phyloP scores from a whole-genome alignment of 495 filamentous ascomycete species.

The Talaromyces proteolyticus region DNA sequence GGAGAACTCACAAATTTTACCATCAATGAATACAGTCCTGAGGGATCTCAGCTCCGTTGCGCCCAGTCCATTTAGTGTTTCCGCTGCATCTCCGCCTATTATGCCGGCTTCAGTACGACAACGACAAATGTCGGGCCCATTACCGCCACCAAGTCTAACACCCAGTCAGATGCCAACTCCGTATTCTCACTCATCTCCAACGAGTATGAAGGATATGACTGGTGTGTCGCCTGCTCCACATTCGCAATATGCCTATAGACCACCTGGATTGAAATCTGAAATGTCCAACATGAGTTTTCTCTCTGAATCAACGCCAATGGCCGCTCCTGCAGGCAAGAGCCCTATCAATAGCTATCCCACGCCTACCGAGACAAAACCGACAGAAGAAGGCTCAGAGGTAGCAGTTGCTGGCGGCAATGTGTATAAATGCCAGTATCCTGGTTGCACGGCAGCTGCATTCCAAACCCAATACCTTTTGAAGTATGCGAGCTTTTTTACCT shows the following conservation, averaged over 20 bases:
- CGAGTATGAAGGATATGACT: conserved; percentile 31
- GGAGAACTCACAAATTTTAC: conserved; percentile 33
- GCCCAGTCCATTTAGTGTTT: conserved; percentile 16
- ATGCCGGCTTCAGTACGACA: not conserved
- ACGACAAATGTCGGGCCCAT: not conserved
- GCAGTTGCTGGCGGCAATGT: conserved; percentile 17
- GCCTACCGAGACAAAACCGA: conserved; percentile 27
- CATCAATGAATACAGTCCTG: conserved; percentile 37
- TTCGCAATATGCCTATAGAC: conserved; percentile 15
- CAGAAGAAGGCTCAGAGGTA: conserved; percentile 18
- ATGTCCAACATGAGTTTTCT: conserved; percentile 13
- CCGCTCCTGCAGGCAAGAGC: conserved; percentile 15
- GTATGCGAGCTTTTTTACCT: too few species aligned
- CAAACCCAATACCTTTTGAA: conserved; percentile 85
- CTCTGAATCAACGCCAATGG: conserved; percentile 1
- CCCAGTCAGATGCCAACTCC: conserved; percentile 19
- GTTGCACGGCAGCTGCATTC: conserved; percentile 80
- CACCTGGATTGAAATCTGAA: conserved; percentile 20
- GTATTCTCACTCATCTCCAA: conserved; percentile 33
- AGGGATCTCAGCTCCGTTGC: conserved; percentile 22
- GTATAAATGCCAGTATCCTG: conserved; percentile 61
- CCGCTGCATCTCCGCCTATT: conserved; percentile 1
- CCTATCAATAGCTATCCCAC: conserved; percentile 36
- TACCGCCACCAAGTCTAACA: not conserved
- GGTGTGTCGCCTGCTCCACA: conserved; percentile 33